A percentile compares a stretch with the other conserved stretches of the same genome.
These are phyloP conservation scores for Gillenia trifoliata DNA, from an alignment of 306 rosid species.

Conservation along the genomic window DNA sequence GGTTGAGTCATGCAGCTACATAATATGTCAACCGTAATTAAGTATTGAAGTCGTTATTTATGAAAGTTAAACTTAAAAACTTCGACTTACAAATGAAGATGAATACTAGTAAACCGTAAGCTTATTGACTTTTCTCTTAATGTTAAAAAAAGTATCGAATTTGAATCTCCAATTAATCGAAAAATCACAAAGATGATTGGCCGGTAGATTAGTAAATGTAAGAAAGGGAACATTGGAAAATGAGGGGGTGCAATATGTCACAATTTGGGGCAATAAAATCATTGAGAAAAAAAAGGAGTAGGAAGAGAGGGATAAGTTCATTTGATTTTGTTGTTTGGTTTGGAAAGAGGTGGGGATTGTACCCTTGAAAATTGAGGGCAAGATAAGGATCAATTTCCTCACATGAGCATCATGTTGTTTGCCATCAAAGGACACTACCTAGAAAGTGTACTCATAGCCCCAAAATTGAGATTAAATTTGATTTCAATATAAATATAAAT, in stretches of 20 bases:
- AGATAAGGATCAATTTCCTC: constrained; percentile 69
- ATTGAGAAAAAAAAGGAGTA: constrained; percentile 28
- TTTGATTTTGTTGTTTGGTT: constrained; percentile 18
- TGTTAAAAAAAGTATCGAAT: too few relatives aligned
- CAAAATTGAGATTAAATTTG: constrained; percentile 10
- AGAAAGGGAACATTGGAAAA: constrained; percentile 25
- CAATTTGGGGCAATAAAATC: constrained; percentile 53
- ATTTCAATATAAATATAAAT: constrained; percentile 23
- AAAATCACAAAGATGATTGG: neutral
- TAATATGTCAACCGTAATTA: too few relatives aligned
- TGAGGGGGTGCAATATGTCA: constrained; percentile 38
- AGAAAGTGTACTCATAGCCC: constrained; percentile 57
- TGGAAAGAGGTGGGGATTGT: constrained; percentile 14
- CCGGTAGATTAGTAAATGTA: neutral
- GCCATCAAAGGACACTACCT: constrained; percentile 73
- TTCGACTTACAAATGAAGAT: too few relatives aligned
- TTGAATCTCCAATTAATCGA: too few relatives aligned
- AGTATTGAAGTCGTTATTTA: too few relatives aligned
- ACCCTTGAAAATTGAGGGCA: constrained; percentile 45
- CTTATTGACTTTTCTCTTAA: neutral
- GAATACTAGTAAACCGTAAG: too few relatives aligned
- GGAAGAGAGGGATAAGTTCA: neutral
- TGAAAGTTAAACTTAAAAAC: too few relatives aligned
- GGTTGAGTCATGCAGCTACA: too few relatives aligned
- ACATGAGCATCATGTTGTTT: constrained; percentile 66